phyloP scores from a whole-genome alignment of 495 filamentous ascomycete genomes.

The Penicillium bialowiezense region DNA sequence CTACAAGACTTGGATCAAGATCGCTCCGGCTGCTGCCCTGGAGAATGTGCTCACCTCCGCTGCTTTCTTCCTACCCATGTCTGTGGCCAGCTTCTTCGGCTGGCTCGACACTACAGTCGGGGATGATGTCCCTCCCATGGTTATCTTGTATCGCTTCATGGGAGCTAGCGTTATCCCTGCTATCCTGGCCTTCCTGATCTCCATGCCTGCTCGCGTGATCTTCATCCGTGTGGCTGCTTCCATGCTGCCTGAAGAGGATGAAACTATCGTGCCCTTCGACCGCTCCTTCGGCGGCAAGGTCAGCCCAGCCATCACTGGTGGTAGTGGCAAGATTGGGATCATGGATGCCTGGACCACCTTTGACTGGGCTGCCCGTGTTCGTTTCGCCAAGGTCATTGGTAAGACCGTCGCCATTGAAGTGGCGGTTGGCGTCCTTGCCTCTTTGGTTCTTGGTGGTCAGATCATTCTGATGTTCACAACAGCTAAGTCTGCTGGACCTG shows the following conservation, averaged over 20 bases:
- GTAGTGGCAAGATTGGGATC: slow-evolving; percentile 64
- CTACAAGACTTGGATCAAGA: slow-evolving; percentile 41
- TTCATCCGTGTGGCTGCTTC: slow-evolving; percentile 70
- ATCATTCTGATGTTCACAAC: slow-evolving; percentile 21
- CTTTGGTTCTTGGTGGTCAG: slow-evolving; percentile 33
- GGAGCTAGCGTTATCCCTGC: slow-evolving; percentile 32
- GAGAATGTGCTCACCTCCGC: slow-evolving; percentile 32
- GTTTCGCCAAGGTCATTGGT: slow-evolving; percentile 64
- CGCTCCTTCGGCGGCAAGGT: slow-evolving; percentile 62
- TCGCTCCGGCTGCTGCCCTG: slow-evolving; percentile 51
- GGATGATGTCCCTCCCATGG: slow-evolving; percentile 12
- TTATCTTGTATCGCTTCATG: slow-evolving; percentile 27
- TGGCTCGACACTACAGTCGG: slow-evolving; percentile 25
- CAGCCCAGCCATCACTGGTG: slow-evolving; percentile 60
- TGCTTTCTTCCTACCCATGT: slow-evolving; percentile 39
- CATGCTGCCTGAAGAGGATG: slow-evolving; percentile 64
- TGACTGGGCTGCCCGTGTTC: slow-evolving; percentile 58
- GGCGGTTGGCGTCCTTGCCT: slow-evolving; percentile 41
- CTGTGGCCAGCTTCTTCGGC: slow-evolving; percentile 25
- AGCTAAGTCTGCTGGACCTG: neutral
- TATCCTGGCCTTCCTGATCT: slow-evolving; percentile 45
- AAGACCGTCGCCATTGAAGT: slow-evolving; percentile 60
- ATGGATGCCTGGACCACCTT: slow-evolving; percentile 71
- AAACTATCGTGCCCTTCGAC: slow-evolving; percentile 76
- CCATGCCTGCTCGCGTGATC: slow-evolving; percentile 60